Evolutionary conservation across 2,329 filamentous ascomycete species (phyloP), one percentile per base, ranked within the genome.

Genomic region (Alternaria burnsii): DNA sequence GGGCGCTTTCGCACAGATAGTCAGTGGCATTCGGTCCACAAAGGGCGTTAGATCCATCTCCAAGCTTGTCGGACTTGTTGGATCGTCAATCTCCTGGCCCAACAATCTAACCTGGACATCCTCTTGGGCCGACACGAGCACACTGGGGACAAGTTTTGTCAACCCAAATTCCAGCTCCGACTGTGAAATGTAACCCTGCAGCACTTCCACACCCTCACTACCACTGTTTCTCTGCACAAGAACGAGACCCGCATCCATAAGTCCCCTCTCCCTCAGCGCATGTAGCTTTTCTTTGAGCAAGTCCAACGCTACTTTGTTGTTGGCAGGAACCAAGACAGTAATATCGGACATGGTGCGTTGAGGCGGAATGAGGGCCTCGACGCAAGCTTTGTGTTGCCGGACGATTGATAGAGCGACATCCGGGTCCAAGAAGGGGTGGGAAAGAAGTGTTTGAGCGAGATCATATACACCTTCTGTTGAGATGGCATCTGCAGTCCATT

Each of bases 191-290:
- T 88, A 88, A 7, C 86, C 86, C 58, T 85, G 83, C 22, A 87
- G 74, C 57, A 85, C 81, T 0, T 77, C 76, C 0, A 73, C 34
- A 2, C 47, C 55, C 20, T 41, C 38, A 41, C 38, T 18, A 3
- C 44, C 44, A 12, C 1, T 3, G 20, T 34, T 48, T 18, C 22
- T 44, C 55, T 85, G 82, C 0, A 87, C 83, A 3, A 88, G 78
- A 0, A 87, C 85, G 2, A 88, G 78, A 0, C 86, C 86, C 0
- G 85, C 84, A 70, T 88, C 86, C 81, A 86, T 83, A 1, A 88
- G 76, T 0, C 86, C 85, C 26, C 85, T 76, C 4, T 74, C 70
- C 58, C 82, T 80, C 12, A 88, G 76, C 57, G 81, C 79, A 1
- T 69, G 68, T 2, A 87, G 71, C 63, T 87, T 87, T 11, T 76